A percentile compares a stretch with the other conserved stretches of the same genome.
Conservation (phyloP, 768 basidiomycete species). For the Favolaschia claudopus region DNA sequence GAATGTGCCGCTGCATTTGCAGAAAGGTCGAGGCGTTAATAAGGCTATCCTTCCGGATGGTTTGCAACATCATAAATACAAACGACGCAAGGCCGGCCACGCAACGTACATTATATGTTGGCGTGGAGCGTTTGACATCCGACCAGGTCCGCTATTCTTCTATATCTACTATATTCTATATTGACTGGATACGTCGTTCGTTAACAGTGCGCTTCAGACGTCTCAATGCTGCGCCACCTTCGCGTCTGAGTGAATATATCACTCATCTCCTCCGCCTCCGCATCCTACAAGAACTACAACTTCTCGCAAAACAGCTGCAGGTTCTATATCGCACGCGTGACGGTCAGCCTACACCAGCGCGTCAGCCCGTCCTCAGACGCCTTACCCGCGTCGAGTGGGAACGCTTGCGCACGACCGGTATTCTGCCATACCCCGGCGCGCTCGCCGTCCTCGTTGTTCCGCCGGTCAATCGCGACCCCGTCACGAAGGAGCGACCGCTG, state of each 20-base stretch:
- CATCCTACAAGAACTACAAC: slow-evolving; percentile 76
- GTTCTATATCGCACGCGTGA: slow-evolving; percentile 20
- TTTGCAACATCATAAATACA: slow-evolving; percentile 70
- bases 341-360: slow-evolving; percentile 23
- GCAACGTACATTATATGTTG: slow-evolving; percentile 69
- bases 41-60: slow-evolving; percentile 56
- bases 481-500: slow-evolving; percentile 51
- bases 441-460: slow-evolving; percentile 76
- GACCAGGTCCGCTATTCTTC: slow-evolving; percentile 40
- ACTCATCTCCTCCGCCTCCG: slow-evolving; percentile 74
- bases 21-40: slow-evolving; percentile 23
- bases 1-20: slow-evolving; percentile 1
- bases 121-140: slow-evolving; percentile 51
- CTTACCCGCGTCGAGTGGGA: slow-evolving; percentile 71
- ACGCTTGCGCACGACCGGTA: slow-evolving; percentile 51
- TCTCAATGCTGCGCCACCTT: slow-evolving; percentile 41
- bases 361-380: slow-evolving; percentile 58
- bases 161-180: background rate
- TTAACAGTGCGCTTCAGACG: slow-evolving; percentile 40
- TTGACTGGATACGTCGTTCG: background rate
- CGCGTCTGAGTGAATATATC: slow-evolving; percentile 62
- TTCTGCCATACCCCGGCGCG: slow-evolving; percentile 59
- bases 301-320: slow-evolving; percentile 57
- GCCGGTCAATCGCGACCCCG: slow-evolving; percentile 63
- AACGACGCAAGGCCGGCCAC: slow-evolving; percentile 50